Evolutionary conservation across 352 stramenopile genomes (phyloP).

Genomic region (Phytophthora agathidicida): DNA sequence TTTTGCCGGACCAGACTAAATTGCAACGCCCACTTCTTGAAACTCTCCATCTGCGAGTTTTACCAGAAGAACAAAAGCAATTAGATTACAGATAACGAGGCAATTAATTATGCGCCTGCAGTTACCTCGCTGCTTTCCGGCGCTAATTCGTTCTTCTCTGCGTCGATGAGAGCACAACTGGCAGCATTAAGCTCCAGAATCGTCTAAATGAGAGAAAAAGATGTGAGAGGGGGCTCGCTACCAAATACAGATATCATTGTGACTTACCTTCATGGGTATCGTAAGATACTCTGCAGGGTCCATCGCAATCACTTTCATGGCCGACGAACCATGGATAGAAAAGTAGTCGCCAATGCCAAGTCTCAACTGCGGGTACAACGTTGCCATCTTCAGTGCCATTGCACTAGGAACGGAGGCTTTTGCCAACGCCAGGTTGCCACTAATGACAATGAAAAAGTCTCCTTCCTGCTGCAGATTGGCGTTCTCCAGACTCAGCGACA

Average conservation of each 20-base stretch:
- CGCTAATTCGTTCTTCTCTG: slow-evolving; percentile 44
- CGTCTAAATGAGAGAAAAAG: slow-evolving; percentile 11
- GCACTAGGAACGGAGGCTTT: slow-evolving; percentile 41
- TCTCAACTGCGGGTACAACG: slow-evolving; percentile 58
- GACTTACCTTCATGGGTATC: slow-evolving; percentile 51
- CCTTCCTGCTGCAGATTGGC: slow-evolving; percentile 27
- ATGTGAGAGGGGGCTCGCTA: background rate
- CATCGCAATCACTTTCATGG: slow-evolving; percentile 72
- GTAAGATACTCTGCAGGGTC: slow-evolving; percentile 68
- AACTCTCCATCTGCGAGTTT: slow-evolving; percentile 61
- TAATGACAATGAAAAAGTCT: slow-evolving; percentile 72
- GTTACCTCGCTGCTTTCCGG: slow-evolving; percentile 49
- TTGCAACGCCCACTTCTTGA: slow-evolving; percentile 76
- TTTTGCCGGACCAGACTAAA: slow-evolving; percentile 59
- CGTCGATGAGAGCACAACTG: slow-evolving; percentile 43
- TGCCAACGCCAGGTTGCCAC: slow-evolving; percentile 54
- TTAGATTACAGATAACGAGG: background rate
- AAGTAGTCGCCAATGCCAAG: slow-evolving; percentile 81
- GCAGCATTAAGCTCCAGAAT: slow-evolving; percentile 39
- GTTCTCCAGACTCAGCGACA: slow-evolving; percentile 33
- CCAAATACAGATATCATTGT: background rate
- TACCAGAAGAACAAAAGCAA: background rate
- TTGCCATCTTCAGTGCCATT: slow-evolving; percentile 51
- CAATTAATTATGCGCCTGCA: background rate
- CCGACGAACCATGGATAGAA: slow-evolving; percentile 38